phyloP scores from a whole-genome alignment of 345 rosid genomes.

The Pugionium cornutum region DNA sequence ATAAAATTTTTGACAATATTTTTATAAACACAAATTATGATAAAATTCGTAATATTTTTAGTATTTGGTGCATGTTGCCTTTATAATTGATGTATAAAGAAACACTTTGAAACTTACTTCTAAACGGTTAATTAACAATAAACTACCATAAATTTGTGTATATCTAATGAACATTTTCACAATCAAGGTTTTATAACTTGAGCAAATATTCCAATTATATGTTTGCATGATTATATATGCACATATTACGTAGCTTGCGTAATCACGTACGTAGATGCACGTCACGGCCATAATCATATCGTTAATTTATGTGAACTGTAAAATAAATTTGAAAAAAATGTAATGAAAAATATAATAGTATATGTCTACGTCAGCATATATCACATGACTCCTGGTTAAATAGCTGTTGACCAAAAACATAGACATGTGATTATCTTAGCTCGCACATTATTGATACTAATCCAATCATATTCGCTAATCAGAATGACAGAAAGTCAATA shows the following conservation, averaged over 20 bases:
- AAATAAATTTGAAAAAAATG: background rate
- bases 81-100: slow-evolving; percentile 7
- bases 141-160: too few species aligned
- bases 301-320: background rate
- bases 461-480: slow-evolving; percentile 22
- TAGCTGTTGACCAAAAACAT: slow-evolving; percentile 31
- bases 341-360: background rate
- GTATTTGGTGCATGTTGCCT: background rate
- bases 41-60: too few species aligned
- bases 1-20: too few species aligned
- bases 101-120: too few species aligned
- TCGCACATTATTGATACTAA: slow-evolving; percentile 26
- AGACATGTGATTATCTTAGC: slow-evolving; percentile 33
- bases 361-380: slow-evolving; percentile 8
- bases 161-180: background rate
- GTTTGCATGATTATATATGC: too few species aligned
- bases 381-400: slow-evolving; percentile 20
- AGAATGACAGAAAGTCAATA: slow-evolving; percentile 27
- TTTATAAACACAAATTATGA: too few species aligned
- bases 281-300: slow-evolving; percentile 3
- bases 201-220: background rate
- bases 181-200: background rate
- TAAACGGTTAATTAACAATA: background rate
- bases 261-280: slow-evolving; percentile 10
- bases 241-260: background rate